These are phyloP conservation scores for Cicer chorassanicum DNA, from an alignment of 306 rosid species.

Conservation along the genomic window DNA sequence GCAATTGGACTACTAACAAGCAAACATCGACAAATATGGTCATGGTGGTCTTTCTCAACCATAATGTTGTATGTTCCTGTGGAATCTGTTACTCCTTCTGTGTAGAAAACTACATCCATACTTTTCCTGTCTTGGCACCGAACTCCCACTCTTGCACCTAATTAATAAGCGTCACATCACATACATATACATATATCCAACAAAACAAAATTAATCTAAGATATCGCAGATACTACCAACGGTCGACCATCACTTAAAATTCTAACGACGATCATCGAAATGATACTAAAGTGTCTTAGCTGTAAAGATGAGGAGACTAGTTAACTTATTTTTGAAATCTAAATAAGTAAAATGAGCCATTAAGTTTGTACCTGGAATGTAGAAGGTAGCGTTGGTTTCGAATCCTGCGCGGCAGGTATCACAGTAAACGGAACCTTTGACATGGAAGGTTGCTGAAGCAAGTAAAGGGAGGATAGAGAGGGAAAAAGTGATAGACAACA, in stretches of 20 bases:
- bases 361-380: constrained; percentile 43
- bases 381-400: constrained; percentile 67
- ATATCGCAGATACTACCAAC: too few species aligned
- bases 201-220: background rate
- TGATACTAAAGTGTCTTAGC: too few species aligned
- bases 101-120: constrained; percentile 43
- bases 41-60: constrained; percentile 62
- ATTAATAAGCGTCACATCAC: background rate
- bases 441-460: constrained; percentile 35
- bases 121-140: constrained; percentile 59
- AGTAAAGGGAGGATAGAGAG: constrained; percentile 21
- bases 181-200: background rate
- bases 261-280: too few species aligned
- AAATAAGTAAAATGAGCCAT: too few species aligned
- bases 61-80: constrained; percentile 55
- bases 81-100: constrained; percentile 55
- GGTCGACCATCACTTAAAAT: too few species aligned
- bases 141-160: constrained; percentile 72
- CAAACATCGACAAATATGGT: constrained; percentile 55
- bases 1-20: constrained; percentile 58
- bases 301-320: too few species aligned
- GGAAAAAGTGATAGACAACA: constrained; percentile 51
- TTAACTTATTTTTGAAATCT: too few species aligned
- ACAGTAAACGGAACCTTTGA: constrained; percentile 67
- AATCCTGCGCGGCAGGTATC: constrained; percentile 85